phyloP scores from a whole-genome alignment of 148 eudicot genomes.

The Rhododendron molle region DNA sequence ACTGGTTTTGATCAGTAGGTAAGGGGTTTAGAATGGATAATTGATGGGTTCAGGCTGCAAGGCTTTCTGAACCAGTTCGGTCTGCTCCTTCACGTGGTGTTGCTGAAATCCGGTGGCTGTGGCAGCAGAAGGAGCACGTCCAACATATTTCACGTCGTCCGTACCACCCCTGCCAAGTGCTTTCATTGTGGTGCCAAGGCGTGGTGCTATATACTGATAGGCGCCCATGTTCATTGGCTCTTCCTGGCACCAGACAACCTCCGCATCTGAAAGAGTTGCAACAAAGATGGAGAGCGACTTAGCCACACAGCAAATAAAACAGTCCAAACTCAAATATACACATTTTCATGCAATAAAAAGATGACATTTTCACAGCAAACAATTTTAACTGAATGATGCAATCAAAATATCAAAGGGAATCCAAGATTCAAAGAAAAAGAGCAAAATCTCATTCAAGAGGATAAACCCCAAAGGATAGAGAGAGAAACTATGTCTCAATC shows the following conservation, averaged over 20 bases:
- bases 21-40: conserved; percentile 6
- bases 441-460: no score
- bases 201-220: conserved; percentile 58
- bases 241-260: conserved; percentile 92
- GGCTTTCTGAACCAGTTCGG: conserved; percentile 57
- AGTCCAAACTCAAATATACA: neutral
- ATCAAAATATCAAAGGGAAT: no score
- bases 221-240: conserved; percentile 98
- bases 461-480: no score
- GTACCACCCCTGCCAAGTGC: conserved; percentile 44
- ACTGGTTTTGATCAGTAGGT: neutral
- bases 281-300: neutral
- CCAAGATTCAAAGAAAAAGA: no score
- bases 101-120: conserved; percentile 74
- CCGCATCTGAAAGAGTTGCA: conserved; percentile 54
- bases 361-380: neutral
- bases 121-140: conserved; percentile 26
- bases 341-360: neutral
- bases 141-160: conserved; percentile 65
- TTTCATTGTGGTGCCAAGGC: conserved; percentile 70
- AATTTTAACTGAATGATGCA: neutral
- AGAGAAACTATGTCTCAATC: no score
- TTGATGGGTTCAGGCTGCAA: conserved; percentile 53
- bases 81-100: conserved; percentile 61
- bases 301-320: neutral